These are phyloP conservation scores for Rusavskia elegans DNA, from an alignment of 495 filamentous ascomycete species.

Conservation along the genomic window DNA sequence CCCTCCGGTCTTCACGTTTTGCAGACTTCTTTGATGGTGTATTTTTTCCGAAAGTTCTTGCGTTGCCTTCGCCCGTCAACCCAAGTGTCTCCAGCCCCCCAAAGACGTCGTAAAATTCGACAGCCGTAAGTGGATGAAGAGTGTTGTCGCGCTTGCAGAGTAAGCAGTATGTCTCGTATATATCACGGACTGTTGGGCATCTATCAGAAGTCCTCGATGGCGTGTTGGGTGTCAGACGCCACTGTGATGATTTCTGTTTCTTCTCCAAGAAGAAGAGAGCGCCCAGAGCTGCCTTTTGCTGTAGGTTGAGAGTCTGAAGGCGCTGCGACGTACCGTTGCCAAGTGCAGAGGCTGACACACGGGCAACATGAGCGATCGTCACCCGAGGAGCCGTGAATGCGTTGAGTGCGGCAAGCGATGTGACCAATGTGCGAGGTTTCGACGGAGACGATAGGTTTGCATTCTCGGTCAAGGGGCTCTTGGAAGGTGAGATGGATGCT, in stretches of 20 bases:
- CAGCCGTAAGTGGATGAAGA: slow-evolving; percentile 69
- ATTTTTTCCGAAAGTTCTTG: slow-evolving; percentile 43
- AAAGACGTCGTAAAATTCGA: slow-evolving; percentile 91
- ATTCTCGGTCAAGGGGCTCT: slow-evolving; percentile 48
- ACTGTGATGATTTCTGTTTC: slow-evolving; percentile 22
- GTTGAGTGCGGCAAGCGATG: slow-evolving; percentile 42
- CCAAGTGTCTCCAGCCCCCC: slow-evolving; percentile 73
- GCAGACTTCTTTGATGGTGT: slow-evolving; percentile 25
- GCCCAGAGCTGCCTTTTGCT: slow-evolving; percentile 93
- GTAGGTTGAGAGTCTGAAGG: slow-evolving; percentile 74
- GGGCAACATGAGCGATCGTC: slow-evolving; percentile 76
- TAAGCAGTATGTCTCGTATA: slow-evolving; percentile 63
- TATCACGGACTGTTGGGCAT: slow-evolving; percentile 55
- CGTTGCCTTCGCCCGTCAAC: slow-evolving; percentile 62
- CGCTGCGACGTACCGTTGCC: slow-evolving; percentile 70
- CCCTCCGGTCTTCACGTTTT: slow-evolving; percentile 46
- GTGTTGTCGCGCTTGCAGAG: slow-evolving; percentile 73
- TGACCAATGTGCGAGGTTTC: slow-evolving; percentile 16
- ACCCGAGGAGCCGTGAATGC: slow-evolving; percentile 72
- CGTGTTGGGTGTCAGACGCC: slow-evolving; percentile 26
- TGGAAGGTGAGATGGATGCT: slow-evolving; percentile 31
- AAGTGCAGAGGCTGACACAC: slow-evolving; percentile 72
- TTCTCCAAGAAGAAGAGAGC: slow-evolving; percentile 69
- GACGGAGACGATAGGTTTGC: slow-evolving; percentile 49
- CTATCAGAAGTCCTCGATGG: slow-evolving; percentile 35